A percentile compares a stretch with the other conserved stretches of the same genome.
Conservation (phyloP, 2,329 filamentous ascomycete genomes). For the Laburnicola sp. region DNA sequence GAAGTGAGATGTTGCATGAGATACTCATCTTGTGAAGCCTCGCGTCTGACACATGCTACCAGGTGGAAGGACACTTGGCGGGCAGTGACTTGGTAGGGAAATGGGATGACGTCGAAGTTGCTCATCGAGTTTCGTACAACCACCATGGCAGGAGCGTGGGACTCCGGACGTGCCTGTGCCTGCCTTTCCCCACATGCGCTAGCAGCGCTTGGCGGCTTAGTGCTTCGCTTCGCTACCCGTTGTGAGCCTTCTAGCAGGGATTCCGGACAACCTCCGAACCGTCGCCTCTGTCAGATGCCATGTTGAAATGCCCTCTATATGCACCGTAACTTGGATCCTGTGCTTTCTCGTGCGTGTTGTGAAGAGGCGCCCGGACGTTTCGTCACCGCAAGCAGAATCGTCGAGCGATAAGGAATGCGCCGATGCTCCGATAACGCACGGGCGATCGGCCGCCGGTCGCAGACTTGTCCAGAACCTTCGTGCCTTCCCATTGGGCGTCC, state of each 20-base stretch:
- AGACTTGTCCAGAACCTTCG: neutral
- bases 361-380: neutral
- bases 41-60: no score
- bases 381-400: neutral
- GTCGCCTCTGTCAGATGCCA: neutral
- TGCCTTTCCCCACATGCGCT: conserved; percentile 3
- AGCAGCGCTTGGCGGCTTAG: conserved; percentile 1
- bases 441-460: neutral
- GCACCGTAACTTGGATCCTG: neutral
- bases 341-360: neutral
- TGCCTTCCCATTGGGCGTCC: neutral
- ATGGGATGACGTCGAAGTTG: neutral
- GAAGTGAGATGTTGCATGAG: no score
- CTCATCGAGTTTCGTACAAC: neutral
- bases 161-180: neutral
- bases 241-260: neutral
- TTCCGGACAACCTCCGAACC: neutral
- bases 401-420: neutral
- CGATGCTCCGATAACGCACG: conserved; percentile 9
- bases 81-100: neutral
- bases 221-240: conserved; percentile 5
- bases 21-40: no score
- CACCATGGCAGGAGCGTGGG: neutral
- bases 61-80: neutral
- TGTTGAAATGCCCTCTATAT: no score